Evolutionary conservation across 192 early-diverging fungal genomes (phyloP).

Genomic region (Paraglomus brasilianum): DNA sequence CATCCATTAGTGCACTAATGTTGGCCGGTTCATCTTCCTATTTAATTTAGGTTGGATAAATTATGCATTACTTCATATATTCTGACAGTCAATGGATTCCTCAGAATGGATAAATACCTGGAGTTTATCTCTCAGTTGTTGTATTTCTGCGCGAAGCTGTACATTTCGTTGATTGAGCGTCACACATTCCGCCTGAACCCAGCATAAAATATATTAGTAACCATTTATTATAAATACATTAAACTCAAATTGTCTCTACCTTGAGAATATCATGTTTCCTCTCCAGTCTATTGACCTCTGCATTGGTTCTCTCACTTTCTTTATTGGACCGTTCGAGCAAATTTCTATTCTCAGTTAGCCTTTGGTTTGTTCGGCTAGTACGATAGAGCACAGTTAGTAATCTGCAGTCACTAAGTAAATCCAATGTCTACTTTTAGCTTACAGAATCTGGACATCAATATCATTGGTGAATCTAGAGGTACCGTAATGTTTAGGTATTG

Average conservation of each 20-base stretch:
- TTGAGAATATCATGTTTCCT: constrained; percentile 29
- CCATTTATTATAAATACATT: not conserved
- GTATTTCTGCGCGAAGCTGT: constrained; percentile 38
- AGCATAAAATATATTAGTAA: not conserved
- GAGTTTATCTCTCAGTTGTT: constrained; percentile 45
- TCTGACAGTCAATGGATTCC: not conserved
- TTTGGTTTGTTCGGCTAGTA: constrained; percentile 1
- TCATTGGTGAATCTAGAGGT: constrained; percentile 55
- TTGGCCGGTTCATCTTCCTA: constrained; percentile 65
- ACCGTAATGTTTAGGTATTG: constrained; percentile 35
- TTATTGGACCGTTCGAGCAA: not conserved
- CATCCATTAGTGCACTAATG: constrained; percentile 56
- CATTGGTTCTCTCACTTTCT: constrained; percentile 29
- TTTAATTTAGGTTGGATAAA: too few relatives aligned
- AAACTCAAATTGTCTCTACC: not conserved
- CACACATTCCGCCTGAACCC: constrained; percentile 28
- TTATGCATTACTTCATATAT: too few relatives aligned
- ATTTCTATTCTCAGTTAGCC: not conserved
- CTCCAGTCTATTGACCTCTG: constrained; percentile 40
- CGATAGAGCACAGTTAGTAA: not conserved
- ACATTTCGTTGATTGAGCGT: constrained; percentile 39
- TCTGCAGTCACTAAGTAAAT: not conserved
- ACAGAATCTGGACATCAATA: constrained; percentile 40
- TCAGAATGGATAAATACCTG: constrained; percentile 9
- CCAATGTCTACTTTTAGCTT: not conserved